Evolutionary conservation across 352 stramenopile species (phyloP).

Genomic region (Globisporangium okanoganense): DNA sequence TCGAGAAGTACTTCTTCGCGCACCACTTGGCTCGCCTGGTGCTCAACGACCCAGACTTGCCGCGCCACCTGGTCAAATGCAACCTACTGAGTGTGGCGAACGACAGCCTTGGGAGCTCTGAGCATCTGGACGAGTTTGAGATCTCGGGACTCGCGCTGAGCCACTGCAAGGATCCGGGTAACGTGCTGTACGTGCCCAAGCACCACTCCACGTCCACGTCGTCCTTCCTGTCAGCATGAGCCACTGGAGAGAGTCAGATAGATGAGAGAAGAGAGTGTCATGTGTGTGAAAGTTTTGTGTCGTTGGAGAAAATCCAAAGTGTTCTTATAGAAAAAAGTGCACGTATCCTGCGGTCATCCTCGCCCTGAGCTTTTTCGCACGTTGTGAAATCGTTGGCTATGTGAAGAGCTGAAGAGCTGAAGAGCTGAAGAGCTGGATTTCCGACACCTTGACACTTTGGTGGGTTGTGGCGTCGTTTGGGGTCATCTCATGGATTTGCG

Average conservation of each 20-base stretch:
- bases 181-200: constrained; percentile 27
- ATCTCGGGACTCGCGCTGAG: constrained; percentile 42
- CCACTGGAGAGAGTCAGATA: not conserved
- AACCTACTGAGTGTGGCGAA: constrained; percentile 45
- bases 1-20: constrained; percentile 44
- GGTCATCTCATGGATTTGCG: not conserved
- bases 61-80: constrained; percentile 37
- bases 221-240: constrained; percentile 7
- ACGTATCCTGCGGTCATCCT: too few relatives aligned
- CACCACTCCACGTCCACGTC: constrained; percentile 4
- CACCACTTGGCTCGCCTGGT: constrained; percentile 44
- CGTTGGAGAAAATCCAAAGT: not conserved
- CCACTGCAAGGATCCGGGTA: constrained; percentile 32
- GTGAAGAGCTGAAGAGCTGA: too few relatives aligned
- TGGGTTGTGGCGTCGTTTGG: not conserved
- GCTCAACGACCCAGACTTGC: constrained; percentile 32
- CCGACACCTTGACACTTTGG: not conserved
- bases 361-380: not conserved
- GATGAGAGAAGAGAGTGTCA: not conserved
- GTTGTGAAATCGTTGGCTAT: not conserved
- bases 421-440: not conserved
- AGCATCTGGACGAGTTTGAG: constrained; percentile 56
- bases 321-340: not conserved
- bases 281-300: not conserved
- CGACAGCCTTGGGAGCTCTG: constrained; percentile 46